Evolutionary conservation across 2,329 filamentous ascomycete species (phyloP).

Genomic region (Pseudogymnoascus sp.): DNA sequence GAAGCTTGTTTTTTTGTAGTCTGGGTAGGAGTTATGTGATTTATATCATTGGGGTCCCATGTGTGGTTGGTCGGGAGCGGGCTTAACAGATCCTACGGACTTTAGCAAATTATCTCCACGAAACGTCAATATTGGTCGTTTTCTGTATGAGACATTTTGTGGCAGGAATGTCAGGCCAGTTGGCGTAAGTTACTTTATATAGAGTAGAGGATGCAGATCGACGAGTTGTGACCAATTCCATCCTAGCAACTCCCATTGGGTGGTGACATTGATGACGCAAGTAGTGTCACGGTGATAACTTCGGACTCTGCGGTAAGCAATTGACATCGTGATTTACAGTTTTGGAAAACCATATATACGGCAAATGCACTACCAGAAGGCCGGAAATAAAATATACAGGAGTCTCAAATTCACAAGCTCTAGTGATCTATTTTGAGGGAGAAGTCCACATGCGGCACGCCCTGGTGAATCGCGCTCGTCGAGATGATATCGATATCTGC

Average conservation of each 20-base stretch:
- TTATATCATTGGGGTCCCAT: background rate
- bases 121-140: background rate
- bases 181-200: background rate
- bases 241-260: background rate
- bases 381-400: background rate
- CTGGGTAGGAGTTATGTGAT: background rate
- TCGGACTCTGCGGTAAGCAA: background rate
- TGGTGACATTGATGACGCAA: background rate
- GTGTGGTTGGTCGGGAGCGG: background rate
- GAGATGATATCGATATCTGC: conserved; percentile 90
- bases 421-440: conserved; percentile 73
- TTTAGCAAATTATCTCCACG: conserved; percentile 4
- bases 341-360: background rate
- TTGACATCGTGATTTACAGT: background rate
- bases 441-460: conserved; percentile 88
- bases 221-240: background rate
- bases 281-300: background rate
- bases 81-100: background rate
- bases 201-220: background rate
- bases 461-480: conserved; percentile 94
- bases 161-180: background rate
- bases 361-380: background rate
- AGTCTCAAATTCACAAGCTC: background rate
- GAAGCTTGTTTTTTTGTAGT: background rate
- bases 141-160: background rate